Percentiles rank a stretch among this genome's conserved stretches.
Evolutionary conservation across 2,329 filamentous ascomycete genomes (phyloP).

Genomic region (Ophiocordyceps camponoti-leonardi): DNA sequence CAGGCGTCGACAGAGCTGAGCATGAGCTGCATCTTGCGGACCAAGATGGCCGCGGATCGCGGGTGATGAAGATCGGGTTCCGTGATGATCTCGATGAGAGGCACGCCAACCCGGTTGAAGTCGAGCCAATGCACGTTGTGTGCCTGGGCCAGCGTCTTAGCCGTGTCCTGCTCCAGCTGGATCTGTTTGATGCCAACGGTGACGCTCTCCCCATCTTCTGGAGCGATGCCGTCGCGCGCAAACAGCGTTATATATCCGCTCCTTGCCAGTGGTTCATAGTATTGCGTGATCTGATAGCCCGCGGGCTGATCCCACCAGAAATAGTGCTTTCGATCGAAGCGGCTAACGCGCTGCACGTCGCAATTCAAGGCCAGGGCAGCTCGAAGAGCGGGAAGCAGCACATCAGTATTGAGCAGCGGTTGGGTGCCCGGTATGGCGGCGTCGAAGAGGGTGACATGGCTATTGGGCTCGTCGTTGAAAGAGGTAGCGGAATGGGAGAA

Average conservation of each 20-base stretch:
- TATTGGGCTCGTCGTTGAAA: conserved; percentile 57
- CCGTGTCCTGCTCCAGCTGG: conserved; percentile 95
- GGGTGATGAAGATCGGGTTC: conserved; percentile 77
- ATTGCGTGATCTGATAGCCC: conserved; percentile 96
- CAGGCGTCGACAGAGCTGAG: conserved; percentile 71
- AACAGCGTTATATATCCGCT: conserved; percentile 57
- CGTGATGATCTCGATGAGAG: conserved; percentile 90
- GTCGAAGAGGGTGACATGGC: conserved; percentile 80
- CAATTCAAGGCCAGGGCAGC: conserved; percentile 77
- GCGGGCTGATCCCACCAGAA: conserved; percentile 97
- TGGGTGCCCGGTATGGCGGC: conserved; percentile 78
- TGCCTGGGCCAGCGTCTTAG: conserved; percentile 72
- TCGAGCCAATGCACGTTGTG: conserved; percentile 65
- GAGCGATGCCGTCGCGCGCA: conserved; percentile 61
- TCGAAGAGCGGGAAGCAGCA: conserved; percentile 74
- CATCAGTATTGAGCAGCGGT: conserved; percentile 67
- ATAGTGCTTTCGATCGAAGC: conserved; percentile 94
- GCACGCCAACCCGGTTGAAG: conserved; percentile 82
- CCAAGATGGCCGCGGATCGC: conserved; percentile 70
- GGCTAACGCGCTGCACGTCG: conserved; percentile 56
- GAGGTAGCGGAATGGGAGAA: conserved; percentile 61
- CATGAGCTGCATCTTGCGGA: conserved; percentile 73
- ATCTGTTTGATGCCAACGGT: conserved; percentile 77
- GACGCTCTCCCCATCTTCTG: conserved; percentile 53
- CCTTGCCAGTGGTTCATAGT: conserved; percentile 57